Percentiles rank a stretch among this genome's conserved stretches.
Conservation (phyloP, 768 basidiomycete species). For the Suillus tomentosus region DNA sequence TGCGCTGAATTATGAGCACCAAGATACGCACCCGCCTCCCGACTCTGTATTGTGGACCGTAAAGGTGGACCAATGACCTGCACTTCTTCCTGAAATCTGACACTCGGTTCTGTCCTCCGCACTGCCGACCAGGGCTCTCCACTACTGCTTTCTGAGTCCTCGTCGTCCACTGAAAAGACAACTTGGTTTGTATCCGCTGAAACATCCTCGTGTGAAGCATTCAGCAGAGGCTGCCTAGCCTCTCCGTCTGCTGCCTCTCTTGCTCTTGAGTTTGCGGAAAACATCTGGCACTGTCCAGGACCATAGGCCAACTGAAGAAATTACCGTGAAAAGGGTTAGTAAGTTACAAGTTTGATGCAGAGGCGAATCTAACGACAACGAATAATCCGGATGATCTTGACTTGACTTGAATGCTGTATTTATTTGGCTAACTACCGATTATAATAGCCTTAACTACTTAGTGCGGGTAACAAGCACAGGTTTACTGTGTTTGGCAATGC, state of each 20-base stretch:
- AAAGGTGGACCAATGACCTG: constrained; percentile 69
- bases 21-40: constrained; percentile 74
- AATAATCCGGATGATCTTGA: background rate
- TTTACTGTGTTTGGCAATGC: no score
- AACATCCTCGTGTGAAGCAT: constrained; percentile 29
- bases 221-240: constrained; percentile 61
- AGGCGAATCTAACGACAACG: background rate
- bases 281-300: constrained; percentile 26
- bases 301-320: constrained; percentile 18
- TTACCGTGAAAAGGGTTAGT: background rate
- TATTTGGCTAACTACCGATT: background rate
- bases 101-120: constrained; percentile 45
- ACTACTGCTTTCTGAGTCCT: constrained; percentile 45
- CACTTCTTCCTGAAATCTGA: constrained; percentile 70
- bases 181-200: constrained; percentile 34
- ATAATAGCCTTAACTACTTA: no score
- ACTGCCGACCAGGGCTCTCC: constrained; percentile 36
- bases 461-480: no score
- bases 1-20: constrained; percentile 6
- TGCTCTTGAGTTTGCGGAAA: constrained; percentile 31
- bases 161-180: constrained; percentile 59
- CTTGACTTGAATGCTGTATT: background rate
- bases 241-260: constrained; percentile 38
- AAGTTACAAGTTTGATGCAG: background rate
- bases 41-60: constrained; percentile 72